These are phyloP conservation scores for Aspergillus unguis DNA, from an alignment of 2,329 filamentous ascomycete genomes.

Conservation along the genomic window DNA sequence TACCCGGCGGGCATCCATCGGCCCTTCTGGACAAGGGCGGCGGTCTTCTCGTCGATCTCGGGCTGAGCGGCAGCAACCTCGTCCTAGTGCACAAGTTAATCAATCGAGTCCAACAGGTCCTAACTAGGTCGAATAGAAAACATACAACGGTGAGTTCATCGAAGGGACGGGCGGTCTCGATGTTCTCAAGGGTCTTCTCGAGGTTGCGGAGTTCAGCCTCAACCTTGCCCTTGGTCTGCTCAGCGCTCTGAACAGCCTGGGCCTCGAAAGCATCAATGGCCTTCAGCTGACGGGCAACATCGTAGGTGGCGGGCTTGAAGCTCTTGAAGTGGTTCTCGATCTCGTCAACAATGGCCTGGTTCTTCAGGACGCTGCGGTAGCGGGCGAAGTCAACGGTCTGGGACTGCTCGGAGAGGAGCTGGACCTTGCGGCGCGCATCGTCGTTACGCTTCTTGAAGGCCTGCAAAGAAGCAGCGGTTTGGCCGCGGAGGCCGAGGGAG, in stretches of 20 bases:
- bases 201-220: slow-evolving; percentile 92
- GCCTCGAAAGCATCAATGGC: slow-evolving; percentile 97
- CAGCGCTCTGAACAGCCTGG: slow-evolving; percentile 92
- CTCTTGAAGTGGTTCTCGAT: slow-evolving; percentile 91
- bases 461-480: slow-evolving; percentile 85
- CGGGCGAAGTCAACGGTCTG: slow-evolving; percentile 87
- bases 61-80: slow-evolving; percentile 91
- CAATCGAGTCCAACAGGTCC: slow-evolving; percentile 9
- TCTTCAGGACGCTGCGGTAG: slow-evolving; percentile 92
- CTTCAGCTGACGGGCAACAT: slow-evolving; percentile 91
- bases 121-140: slow-evolving; percentile 13
- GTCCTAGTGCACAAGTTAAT: slow-evolving; percentile 57
- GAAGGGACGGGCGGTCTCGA: slow-evolving; percentile 91
- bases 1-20: slow-evolving; percentile 98
- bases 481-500: slow-evolving; percentile 93
- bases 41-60: slow-evolving; percentile 95
- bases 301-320: slow-evolving; percentile 92
- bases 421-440: slow-evolving; percentile 91
- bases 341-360: slow-evolving; percentile 91
- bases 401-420: slow-evolving; percentile 75
- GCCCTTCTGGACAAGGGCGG: slow-evolving; percentile 92
- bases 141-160: slow-evolving; percentile 96
- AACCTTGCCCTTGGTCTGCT: slow-evolving; percentile 94
- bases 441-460: slow-evolving; percentile 99
- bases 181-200: slow-evolving; percentile 93